These are phyloP conservation scores for Emergomyces orientalis DNA, from an alignment of 2,329 filamentous ascomycete species.

Conservation along the genomic window DNA sequence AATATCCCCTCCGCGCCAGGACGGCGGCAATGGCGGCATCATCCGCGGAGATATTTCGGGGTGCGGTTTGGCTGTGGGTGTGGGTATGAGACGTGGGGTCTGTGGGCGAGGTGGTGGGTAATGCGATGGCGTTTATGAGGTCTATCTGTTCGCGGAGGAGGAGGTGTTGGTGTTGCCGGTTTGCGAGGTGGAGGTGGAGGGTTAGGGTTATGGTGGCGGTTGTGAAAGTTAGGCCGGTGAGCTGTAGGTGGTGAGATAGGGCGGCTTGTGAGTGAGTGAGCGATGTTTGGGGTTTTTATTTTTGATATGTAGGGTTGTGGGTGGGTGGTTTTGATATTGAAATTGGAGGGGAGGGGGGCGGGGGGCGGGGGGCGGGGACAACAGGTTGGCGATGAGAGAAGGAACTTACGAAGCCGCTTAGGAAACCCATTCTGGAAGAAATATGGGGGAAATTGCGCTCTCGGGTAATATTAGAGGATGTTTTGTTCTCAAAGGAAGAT, in stretches of 20 bases:
- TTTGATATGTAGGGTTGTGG: background rate
- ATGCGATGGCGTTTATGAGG: constrained; percentile 33
- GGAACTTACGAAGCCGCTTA: constrained; percentile 61
- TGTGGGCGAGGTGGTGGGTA: constrained; percentile 11
- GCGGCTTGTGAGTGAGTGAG: background rate
- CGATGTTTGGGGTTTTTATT: background rate
- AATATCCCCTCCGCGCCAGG: constrained; percentile 15
- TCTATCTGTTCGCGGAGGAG: constrained; percentile 38
- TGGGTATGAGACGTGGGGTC: background rate
- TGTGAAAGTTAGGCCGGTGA: constrained; percentile 66
- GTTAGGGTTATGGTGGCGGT: constrained; percentile 64
- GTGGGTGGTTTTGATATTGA: background rate
- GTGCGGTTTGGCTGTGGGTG: background rate
- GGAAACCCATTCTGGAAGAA: constrained; percentile 55
- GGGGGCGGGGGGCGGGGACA: background rate
- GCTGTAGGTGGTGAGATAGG: constrained; percentile 37
- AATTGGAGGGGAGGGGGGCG: constrained; percentile 9
- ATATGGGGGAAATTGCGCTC: background rate
- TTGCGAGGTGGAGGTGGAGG: constrained; percentile 59
- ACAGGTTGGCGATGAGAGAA: too few species aligned
- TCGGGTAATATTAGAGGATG: background rate
- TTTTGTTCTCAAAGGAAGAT: background rate
- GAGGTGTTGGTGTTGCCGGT: constrained; percentile 44
- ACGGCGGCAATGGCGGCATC: constrained; percentile 10
- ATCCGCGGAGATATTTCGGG: background rate